phyloP scores from a whole-genome alignment of 176 grass and related monocot species.

The Zea luxurians region DNA sequence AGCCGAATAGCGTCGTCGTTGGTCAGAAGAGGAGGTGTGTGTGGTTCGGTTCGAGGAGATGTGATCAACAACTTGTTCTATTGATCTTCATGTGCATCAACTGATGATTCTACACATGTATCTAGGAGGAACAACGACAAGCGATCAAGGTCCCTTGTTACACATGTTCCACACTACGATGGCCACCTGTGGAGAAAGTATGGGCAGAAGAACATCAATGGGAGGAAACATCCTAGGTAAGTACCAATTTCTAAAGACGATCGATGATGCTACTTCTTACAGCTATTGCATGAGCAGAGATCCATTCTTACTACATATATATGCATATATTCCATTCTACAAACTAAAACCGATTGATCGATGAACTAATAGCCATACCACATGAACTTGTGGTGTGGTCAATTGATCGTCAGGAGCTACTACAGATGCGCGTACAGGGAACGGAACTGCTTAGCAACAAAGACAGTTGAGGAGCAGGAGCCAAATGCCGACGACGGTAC shows the following conservation, averaged over 20 bases:
- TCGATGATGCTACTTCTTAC: neutral
- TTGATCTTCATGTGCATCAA: neutral
- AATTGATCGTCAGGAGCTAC: constrained; percentile 31
- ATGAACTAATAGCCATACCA: neutral
- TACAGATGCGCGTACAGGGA: constrained; percentile 43
- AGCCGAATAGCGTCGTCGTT: neutral
- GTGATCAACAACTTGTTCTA: neutral
- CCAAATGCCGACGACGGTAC: neutral
- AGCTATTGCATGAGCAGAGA: neutral
- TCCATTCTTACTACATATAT: neutral
- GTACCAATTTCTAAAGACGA: too few species aligned
- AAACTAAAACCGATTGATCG: too few species aligned
- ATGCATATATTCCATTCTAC: neutral
- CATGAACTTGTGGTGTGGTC: neutral
- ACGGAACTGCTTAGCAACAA: constrained; percentile 34
- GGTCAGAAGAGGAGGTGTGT: constrained; percentile 12
- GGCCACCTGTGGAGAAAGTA: constrained; percentile 29
- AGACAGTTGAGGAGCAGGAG: constrained; percentile 36
- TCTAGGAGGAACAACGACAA: constrained; percentile 8
- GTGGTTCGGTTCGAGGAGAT: too few species aligned
- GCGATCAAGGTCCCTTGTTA: neutral
- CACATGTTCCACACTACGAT: constrained; percentile 9
- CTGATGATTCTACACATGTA: neutral
- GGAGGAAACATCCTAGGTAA: neutral
- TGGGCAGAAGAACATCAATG: constrained; percentile 20